A percentile compares a stretch with the other conserved stretches of the same genome.
These are phyloP conservation scores for Graphiopsis chlorocephala DNA, from an alignment of 2,329 filamentous ascomycete species.

Conservation along the genomic window DNA sequence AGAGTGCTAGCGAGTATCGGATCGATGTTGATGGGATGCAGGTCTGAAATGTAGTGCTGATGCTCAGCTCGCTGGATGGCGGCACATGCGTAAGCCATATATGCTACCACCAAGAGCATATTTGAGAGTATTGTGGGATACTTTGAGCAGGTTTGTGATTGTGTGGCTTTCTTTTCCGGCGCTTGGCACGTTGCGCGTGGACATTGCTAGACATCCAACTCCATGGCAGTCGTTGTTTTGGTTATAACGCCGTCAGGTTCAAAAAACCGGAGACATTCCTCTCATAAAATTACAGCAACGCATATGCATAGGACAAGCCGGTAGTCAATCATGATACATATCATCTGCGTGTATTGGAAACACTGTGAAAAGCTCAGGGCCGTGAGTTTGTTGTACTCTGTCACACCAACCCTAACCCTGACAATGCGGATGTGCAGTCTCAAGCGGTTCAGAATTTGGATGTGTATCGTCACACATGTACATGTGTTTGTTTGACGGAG, in stretches of 20 bases:
- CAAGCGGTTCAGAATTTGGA: no score
- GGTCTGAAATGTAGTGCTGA: not conserved
- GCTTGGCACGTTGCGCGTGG: not conserved
- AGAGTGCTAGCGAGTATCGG: not conserved
- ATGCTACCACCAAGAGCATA: not conserved
- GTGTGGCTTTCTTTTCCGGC: not conserved
- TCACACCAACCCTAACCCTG: not conserved
- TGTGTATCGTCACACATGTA: not conserved
- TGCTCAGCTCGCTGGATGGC: not conserved
- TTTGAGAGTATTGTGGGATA: not conserved
- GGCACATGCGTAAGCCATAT: not conserved
- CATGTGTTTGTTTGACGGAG: not conserved
- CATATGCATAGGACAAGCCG: no score
- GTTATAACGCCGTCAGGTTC: no score
- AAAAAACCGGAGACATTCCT: not conserved
- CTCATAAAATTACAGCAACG: no score
- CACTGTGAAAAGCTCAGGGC: not conserved
- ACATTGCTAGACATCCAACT: not conserved
- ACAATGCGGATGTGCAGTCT: no score
- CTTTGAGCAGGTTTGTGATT: not conserved
- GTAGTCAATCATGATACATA: not conserved
- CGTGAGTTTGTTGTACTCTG: not conserved
- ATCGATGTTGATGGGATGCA: not conserved
- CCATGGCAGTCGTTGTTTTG: no score
- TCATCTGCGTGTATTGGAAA: not conserved